A percentile compares a stretch with the other conserved stretches of the same genome.
phyloP scores from a whole-genome alignment of 208 protist genomes.

The Phytomonas francai region DNA sequence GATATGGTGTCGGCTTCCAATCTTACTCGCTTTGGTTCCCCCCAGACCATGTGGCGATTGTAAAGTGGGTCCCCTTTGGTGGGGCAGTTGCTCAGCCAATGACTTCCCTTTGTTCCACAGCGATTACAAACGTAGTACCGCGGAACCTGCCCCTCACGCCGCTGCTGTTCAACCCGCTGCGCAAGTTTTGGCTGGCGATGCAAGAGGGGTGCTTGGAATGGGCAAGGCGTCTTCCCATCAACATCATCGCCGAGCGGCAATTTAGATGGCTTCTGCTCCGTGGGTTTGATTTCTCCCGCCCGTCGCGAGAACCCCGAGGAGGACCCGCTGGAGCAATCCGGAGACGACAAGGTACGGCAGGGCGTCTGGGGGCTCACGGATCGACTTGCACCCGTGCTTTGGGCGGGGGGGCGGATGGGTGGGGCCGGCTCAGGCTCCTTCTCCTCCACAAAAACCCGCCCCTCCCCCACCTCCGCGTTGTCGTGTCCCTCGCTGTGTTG shows the following conservation, averaged over 20 bases:
- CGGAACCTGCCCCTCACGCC: constrained; percentile 27
- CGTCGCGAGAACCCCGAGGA: background rate
- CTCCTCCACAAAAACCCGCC: background rate
- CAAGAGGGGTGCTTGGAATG: background rate
- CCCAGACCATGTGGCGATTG: constrained; percentile 62
- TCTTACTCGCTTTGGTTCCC: constrained; percentile 36
- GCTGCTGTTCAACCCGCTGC: background rate
- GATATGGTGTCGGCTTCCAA: background rate
- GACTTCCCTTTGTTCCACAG: constrained; percentile 65
- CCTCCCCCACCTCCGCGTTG: background rate
- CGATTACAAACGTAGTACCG: constrained; percentile 79
- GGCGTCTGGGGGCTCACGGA: background rate
- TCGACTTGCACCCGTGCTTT: background rate
- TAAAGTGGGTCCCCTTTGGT: constrained; percentile 48
- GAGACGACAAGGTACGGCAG: background rate
- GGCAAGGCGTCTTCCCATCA: background rate
- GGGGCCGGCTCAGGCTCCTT: background rate
- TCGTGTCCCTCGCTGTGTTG: background rate
- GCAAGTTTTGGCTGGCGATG: background rate
- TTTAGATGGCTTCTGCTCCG: background rate
- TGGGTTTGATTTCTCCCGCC: background rate
- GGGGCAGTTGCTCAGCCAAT: constrained; percentile 73
- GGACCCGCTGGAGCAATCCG: background rate
- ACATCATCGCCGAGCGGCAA: background rate
- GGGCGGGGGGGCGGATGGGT: background rate